phyloP scores from a whole-genome alignment of 108 stramenopile species.

The Fragilaria radians region DNA sequence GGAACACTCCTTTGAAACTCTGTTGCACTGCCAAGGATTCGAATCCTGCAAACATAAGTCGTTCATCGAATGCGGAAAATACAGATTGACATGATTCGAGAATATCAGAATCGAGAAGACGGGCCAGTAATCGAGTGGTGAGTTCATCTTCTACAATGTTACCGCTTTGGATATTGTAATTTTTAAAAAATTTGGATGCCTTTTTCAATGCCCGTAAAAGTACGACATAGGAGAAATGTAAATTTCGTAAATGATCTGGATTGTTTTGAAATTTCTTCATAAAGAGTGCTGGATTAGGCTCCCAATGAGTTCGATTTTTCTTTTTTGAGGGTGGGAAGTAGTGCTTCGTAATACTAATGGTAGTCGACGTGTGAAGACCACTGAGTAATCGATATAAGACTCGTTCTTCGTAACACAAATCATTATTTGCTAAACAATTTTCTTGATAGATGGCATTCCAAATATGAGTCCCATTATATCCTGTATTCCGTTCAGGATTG shows the following conservation, averaged over 20 bases:
- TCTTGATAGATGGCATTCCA: conserved; percentile 92
- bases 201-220: conserved; percentile 81
- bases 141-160: conserved; percentile 78
- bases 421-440: conserved; percentile 59
- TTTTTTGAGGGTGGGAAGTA: conserved; percentile 86
- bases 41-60: conserved; percentile 78
- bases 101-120: conserved; percentile 78
- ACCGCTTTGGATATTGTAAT: conserved; percentile 75
- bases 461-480: conserved; percentile 89
- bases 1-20: conserved; percentile 90
- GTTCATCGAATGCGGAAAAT: conserved; percentile 92
- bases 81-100: conserved; percentile 66
- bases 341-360: conserved; percentile 80
- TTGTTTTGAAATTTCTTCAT: conserved; percentile 71
- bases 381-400: conserved; percentile 84
- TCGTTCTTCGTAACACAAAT: conserved; percentile 84
- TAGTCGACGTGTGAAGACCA: conserved; percentile 88
- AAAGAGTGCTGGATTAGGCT: conserved; percentile 80
- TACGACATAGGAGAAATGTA: conserved; percentile 93
- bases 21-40: conserved; percentile 40
- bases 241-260: conserved; percentile 85
- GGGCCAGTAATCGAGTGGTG: conserved; percentile 52
- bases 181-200: conserved; percentile 62
- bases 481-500: conserved; percentile 94
- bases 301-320: conserved; percentile 63